Percentiles rank a stretch among this genome's conserved stretches.
Evolutionary conservation across 495 filamentous ascomycete species (phyloP).

Genomic region (Talaromyces adpressus): DNA sequence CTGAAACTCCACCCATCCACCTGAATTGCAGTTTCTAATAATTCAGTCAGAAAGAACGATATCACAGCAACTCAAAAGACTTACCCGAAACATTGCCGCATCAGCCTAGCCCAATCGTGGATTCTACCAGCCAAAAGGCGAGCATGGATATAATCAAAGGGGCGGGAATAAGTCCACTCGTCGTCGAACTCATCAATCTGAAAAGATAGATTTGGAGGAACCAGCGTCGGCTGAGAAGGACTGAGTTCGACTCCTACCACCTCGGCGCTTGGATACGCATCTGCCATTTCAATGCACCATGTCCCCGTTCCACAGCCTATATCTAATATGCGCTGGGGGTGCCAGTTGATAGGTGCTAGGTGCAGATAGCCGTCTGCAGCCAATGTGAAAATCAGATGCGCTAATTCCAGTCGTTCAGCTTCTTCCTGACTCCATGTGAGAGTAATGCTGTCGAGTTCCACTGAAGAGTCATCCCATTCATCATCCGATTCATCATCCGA

Average conservation of each 20-base stretch:
- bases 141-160: constrained; percentile 25
- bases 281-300: constrained; percentile 32
- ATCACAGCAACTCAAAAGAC: not conserved
- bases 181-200: constrained; percentile 23
- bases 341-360: constrained; percentile 15
- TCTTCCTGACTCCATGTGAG: constrained; percentile 41
- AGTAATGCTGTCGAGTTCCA: constrained; percentile 22
- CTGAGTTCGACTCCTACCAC: constrained; percentile 23
- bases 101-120: constrained; percentile 22
- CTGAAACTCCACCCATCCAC: constrained; percentile 37
- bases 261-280: constrained; percentile 9
- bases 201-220: constrained; percentile 28
- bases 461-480: not conserved
- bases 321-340: constrained; percentile 9
- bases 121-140: constrained; percentile 29
- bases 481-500: constrained; percentile 1
- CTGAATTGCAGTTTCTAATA: constrained; percentile 26
- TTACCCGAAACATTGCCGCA: constrained; percentile 12
- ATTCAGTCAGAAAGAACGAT: not conserved
- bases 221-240: constrained; percentile 24
- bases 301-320: constrained; percentile 42
- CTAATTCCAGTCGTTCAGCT: constrained; percentile 23
- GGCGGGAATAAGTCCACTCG: constrained; percentile 15
- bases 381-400: constrained; percentile 14
- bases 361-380: constrained; percentile 9